Percentiles rank a stretch among this genome's conserved stretches.
Evolutionary conservation across 495 filamentous ascomycete genomes (phyloP).

Genomic region (Melanomma pulvis-pyrius): DNA sequence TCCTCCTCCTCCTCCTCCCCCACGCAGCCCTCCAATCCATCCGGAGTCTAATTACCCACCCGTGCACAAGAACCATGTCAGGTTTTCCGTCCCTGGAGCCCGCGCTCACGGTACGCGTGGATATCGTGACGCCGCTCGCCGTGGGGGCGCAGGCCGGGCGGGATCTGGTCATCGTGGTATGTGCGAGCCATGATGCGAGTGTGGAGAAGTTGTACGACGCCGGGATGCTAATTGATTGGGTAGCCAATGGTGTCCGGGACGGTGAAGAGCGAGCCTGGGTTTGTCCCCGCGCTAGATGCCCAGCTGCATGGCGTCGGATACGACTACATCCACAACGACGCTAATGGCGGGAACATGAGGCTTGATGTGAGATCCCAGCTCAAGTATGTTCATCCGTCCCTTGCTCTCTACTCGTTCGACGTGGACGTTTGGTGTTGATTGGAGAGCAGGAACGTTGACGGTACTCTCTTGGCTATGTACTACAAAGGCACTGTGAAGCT

Average conservation of each 20-base stretch:
- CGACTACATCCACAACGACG: conserved; percentile 41
- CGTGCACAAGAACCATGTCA: conserved; percentile 39
- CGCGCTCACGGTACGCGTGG: conserved; percentile 50
- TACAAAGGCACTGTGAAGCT: conserved; percentile 35
- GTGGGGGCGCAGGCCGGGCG: conserved; percentile 35
- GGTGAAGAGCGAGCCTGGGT: conserved; percentile 49
- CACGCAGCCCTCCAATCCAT: not conserved
- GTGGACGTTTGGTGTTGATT: not conserved
- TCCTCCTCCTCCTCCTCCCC: not conserved
- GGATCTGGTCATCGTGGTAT: conserved; percentile 42
- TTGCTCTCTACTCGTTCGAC: not conserved
- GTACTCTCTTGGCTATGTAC: conserved; percentile 33
- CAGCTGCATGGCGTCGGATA: conserved; percentile 38
- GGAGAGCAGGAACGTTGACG: conserved; percentile 9
- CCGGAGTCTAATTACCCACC: not conserved
- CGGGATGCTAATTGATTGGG: not conserved
- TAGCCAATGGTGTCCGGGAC: conserved; percentile 53
- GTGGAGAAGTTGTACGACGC: not conserved
- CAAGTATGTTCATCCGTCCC: conserved; percentile 24
- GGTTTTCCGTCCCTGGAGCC: conserved; percentile 51
- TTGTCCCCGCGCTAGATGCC: conserved; percentile 43
- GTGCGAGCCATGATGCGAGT: conserved; percentile 9
- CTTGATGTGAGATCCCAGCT: conserved; percentile 37
- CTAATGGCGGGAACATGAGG: conserved; percentile 32
- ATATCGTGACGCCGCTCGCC: conserved; percentile 36